Evolutionary conservation across 257 asterid genomes (phyloP).

Genomic region (Schizonepeta tenuifolia): DNA sequence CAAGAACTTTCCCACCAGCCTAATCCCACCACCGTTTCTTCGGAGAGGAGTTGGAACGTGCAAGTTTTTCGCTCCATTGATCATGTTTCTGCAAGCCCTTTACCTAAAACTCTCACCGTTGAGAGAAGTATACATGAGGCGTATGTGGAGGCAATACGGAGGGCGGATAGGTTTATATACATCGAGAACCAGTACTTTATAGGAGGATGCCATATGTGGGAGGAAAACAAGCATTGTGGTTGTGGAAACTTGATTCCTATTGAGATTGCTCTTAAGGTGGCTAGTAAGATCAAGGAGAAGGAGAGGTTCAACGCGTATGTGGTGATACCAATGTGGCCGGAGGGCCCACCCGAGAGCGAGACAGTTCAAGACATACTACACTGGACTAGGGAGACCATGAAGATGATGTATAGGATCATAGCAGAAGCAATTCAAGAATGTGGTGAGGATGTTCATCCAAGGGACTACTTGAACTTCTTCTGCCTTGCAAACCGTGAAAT

Average conservation of each 20-base stretch:
- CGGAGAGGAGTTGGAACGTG: conserved; percentile 63
- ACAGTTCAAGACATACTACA: conserved; percentile 76
- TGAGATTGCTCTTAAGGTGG: conserved; percentile 79
- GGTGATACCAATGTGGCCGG: conserved; percentile 96
- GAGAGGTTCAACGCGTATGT: conserved; percentile 69
- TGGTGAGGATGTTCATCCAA: conserved; percentile 61
- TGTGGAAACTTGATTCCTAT: conserved; percentile 81
- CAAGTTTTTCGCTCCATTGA: conserved; percentile 89
- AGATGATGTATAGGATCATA: conserved; percentile 75
- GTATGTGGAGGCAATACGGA: conserved; percentile 81
- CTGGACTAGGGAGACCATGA: conserved; percentile 86
- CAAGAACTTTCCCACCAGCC: conserved; percentile 54
- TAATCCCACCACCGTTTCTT: conserved; percentile 29
- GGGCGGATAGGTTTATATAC: conserved; percentile 76
- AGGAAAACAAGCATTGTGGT: conserved; percentile 72
- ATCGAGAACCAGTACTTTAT: conserved; percentile 89
- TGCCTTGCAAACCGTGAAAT: conserved; percentile 86
- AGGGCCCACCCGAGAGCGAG: conserved; percentile 83
- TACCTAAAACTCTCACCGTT: conserved; percentile 45
- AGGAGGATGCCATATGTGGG: conserved; percentile 93
- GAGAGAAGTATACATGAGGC: conserved; percentile 87
- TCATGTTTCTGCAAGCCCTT: conserved; percentile 62
- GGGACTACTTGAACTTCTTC: conserved; percentile 83
- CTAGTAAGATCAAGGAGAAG: conserved; percentile 58
- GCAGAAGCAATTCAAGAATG: conserved; percentile 67